A percentile compares a stretch with the other conserved stretches of the same genome.
These are phyloP conservation scores for Pseudogymnoascus sp. DNA, from an alignment of 2,329 filamentous ascomycete species.

Conservation along the genomic window DNA sequence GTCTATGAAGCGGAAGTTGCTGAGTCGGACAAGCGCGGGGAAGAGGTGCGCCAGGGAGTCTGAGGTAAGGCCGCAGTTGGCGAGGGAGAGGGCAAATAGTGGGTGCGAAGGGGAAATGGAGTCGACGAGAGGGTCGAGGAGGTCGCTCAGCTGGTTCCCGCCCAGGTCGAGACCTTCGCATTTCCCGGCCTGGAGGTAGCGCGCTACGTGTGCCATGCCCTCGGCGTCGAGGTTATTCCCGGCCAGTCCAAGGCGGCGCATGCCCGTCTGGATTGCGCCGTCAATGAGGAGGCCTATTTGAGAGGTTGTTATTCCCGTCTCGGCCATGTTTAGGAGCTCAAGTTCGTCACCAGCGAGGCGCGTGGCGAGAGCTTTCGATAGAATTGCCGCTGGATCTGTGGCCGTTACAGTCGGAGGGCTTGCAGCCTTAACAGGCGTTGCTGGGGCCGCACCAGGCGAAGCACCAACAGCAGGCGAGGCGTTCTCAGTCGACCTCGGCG, in stretches of 20 bases:
- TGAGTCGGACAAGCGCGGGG: conserved; percentile 60
- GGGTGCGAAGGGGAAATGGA: conserved; percentile 45
- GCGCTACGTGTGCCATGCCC: conserved; percentile 66
- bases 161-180: conserved; percentile 87
- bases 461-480: conserved; percentile 15
- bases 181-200: conserved; percentile 64
- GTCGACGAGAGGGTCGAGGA: conserved; percentile 45
- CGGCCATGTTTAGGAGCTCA: conserved; percentile 75
- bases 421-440: conserved; percentile 16
- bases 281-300: conserved; percentile 73
- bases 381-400: conserved; percentile 51
- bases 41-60: conserved; percentile 66
- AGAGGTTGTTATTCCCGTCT: conserved; percentile 63
- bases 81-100: conserved; percentile 76
- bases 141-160: conserved; percentile 63
- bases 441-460: conserved; percentile 18
- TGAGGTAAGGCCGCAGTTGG: conserved; percentile 73
- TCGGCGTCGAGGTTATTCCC: conserved; percentile 69
- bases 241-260: conserved; percentile 73
- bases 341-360: conserved; percentile 67
- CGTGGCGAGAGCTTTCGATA: conserved; percentile 68
- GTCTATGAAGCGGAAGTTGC: conserved; percentile 79
- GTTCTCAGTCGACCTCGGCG: conserved; percentile 12
- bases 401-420: conserved; percentile 23
- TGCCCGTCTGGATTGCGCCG: conserved; percentile 67